Conservation (phyloP, 257 asterid species). For the Lycium barbarum region DNA sequence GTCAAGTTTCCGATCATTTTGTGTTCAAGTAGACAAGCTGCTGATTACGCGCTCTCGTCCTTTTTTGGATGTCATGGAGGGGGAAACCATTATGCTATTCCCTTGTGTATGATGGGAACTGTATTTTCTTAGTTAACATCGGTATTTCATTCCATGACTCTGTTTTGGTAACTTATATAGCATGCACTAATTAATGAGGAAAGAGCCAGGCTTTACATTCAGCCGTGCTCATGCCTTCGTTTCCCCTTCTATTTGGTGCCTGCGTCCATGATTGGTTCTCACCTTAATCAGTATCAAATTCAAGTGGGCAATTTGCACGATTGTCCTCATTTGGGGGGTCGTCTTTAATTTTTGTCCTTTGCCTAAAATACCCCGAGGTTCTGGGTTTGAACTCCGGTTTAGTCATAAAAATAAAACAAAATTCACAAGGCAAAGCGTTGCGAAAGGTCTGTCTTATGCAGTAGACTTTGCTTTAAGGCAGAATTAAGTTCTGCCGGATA, state of each 20-base stretch:
- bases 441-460: too few relatives aligned
- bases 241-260: neutral
- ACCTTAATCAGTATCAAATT: neutral
- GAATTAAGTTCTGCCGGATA: too few relatives aligned
- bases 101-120: slow-evolving; percentile 10
- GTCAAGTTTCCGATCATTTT: neutral
- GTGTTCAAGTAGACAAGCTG: neutral
- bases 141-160: neutral
- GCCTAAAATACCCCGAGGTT: too few relatives aligned
- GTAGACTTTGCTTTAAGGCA: too few relatives aligned
- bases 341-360: too few relatives aligned
- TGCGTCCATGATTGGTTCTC: neutral
- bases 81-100: neutral
- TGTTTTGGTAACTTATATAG: neutral
- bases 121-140: neutral
- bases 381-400: too few relatives aligned
- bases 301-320: neutral
- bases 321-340: too few relatives aligned
- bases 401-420: too few relatives aligned
- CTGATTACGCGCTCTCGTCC: neutral
- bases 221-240: neutral
- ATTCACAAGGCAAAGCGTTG: too few relatives aligned
- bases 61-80: neutral
- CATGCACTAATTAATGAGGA: neutral
- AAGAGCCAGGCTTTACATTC: neutral